Evolutionary conservation across 2,329 filamentous ascomycete genomes (phyloP).

Genomic region (Aspergillus oerlinghausenensis): DNA sequence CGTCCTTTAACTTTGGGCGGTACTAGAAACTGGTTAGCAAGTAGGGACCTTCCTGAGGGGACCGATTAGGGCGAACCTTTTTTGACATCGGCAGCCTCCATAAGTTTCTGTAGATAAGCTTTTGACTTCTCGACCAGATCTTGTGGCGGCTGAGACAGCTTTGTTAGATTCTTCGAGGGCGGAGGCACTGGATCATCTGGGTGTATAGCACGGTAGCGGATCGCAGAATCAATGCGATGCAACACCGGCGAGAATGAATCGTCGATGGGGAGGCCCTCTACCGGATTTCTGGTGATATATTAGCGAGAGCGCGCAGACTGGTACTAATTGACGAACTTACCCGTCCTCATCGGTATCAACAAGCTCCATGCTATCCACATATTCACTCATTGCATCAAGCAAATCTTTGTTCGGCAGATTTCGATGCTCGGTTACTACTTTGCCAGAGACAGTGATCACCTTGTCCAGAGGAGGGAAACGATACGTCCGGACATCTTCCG

Average conservation of each 20-base stretch:
- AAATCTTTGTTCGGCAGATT: conserved; percentile 74
- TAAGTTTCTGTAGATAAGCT: conserved; percentile 58
- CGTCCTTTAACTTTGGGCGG: conserved; percentile 73
- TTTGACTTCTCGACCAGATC: conserved; percentile 59
- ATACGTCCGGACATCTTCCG: conserved; percentile 87
- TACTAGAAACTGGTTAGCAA: conserved; percentile 50
- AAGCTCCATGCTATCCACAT: conserved; percentile 90
- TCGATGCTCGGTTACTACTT: conserved; percentile 73
- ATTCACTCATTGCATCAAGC: conserved; percentile 77
- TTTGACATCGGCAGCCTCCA: conserved; percentile 72
- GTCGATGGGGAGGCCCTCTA: conserved; percentile 72
- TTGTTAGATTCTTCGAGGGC: conserved; percentile 60
- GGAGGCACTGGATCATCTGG: conserved; percentile 61
- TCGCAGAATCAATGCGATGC: conserved; percentile 83
- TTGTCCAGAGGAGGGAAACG: conserved; percentile 85
- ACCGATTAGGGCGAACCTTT: conserved; percentile 52
- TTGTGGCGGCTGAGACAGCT: conserved; percentile 68
- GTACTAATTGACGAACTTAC: conserved; percentile 38
- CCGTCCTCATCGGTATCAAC: conserved; percentile 69
- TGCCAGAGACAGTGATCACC: conserved; percentile 81
- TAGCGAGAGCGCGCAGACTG: background rate
- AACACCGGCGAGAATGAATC: conserved; percentile 79
- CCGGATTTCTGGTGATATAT: conserved; percentile 38
- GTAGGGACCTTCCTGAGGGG: background rate
- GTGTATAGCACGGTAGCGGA: conserved; percentile 75